Evolutionary conservation across 768 basidiomycete genomes (phyloP), one percentile per base, ranked within the genome.

Genomic region (Boletellus ananas): DNA sequence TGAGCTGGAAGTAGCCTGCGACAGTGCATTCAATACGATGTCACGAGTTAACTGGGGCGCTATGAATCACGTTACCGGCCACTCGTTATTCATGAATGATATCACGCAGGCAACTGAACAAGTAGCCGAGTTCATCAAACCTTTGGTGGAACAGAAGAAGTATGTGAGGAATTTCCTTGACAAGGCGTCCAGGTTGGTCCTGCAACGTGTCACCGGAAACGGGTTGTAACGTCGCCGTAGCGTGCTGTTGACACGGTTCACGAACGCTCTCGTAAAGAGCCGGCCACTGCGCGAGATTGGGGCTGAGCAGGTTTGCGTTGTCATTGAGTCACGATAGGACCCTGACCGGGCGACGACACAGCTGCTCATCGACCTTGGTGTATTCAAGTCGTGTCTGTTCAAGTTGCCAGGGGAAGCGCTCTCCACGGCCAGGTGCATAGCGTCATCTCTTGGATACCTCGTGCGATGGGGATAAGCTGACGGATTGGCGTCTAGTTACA

Each of bases 91-190:
- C 63, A 78, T 90, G 4, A 73, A 73, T 5, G 94, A 95, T 43
- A 71, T 98, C 16, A 79, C 87, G 4, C 80, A 78, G 42, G 81
- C 82, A 1, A 76, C 87, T 21, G 88, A 91, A 57, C 80, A 85
- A 61, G 82, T 94, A 8, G 76, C 85, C 3, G 91, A 90, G 42
- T 71, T 77, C 12, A 80, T 95, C 45, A 85, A 87, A 52, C 85
- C 87, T 3, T 75, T 87, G 9, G 77, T 98, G 10, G 94, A 98
- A 68, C 90, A 93, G 61, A 96, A 96, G 79, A 96, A 92, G 64
- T 98, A 94, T 68, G 64, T 92, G 37, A 76, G 92, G 47, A 99
- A 94, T 69, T 83, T 94, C 66, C 82, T 94, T 45, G 96, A 99
- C 64, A 97, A 96, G 67, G 86, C 87, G 9, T 87, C 88, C 49